Evolutionary conservation across 345 rosid genomes (phyloP), one percentile per base, ranked within the genome.

Genomic region (Geranium brycei): DNA sequence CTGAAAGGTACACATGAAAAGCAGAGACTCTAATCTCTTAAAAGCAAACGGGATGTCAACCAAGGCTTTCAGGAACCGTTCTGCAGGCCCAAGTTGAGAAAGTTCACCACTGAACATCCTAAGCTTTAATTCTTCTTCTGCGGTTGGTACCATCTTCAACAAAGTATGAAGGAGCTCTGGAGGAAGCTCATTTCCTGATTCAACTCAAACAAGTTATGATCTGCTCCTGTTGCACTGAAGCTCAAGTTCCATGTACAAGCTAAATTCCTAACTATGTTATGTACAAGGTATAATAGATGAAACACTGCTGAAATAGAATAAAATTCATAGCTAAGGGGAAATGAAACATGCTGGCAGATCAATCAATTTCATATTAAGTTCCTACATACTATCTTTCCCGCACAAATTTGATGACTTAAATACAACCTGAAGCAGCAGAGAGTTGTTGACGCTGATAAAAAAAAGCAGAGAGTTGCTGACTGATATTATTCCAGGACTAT

Each of bases 61-160:
- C 70, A 95, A 79, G 38, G 79, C 82, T 76, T 95, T 95, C 19
- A 95, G 79, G 80, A 95, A 95, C 71, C 95, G 78, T 76, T 95
- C 99, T 62, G 99, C 99, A 10, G 85, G 75, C 65, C 97, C 99
- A 53, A 95, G 89, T 67, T 78, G 88, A 70, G 97, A 78, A 69
- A 85, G 69, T 68, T 85, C 89, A 62, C 95, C 95, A 16, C 56
- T 75, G 73, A 72, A 95, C 74, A 91, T 61, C 79, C 99, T 91
- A 63, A 95, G 96, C 87, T 91, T 88, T 72, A 95, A 78, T 73
- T 95, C 99, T 85, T 95, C 99, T 32, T 91, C 99, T 5, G 82
- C 47, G 68, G 93, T 95, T 41, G 99, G 99, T 58, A 85, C 84
- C 99, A 95, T 91, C 82, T 87, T 95, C 77, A 91, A 78, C 69